Evolutionary conservation across 805 yeast genomes (phyloP).

Genomic region (Spathaspora girioi): DNA sequence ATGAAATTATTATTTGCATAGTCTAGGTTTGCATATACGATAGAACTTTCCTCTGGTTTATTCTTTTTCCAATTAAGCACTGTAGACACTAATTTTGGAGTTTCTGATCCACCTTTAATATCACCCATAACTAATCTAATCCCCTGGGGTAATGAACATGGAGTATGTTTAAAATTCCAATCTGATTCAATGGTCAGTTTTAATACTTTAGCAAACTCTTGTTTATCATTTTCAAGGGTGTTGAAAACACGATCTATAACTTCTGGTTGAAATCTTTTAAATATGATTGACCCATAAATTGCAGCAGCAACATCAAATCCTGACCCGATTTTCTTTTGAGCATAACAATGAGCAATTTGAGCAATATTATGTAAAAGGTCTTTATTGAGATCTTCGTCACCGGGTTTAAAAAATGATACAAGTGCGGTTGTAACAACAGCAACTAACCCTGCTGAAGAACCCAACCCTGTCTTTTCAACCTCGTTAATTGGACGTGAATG

Average conservation of each 20-base stretch:
- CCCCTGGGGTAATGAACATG: constrained; percentile 64
- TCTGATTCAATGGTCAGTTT: constrained; percentile 36
- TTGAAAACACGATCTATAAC: constrained; percentile 34
- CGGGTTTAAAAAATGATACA: constrained; percentile 40
- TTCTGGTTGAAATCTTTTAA: constrained; percentile 67
- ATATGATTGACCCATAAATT: constrained; percentile 81
- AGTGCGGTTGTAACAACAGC: constrained; percentile 74
- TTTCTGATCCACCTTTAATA: constrained; percentile 86
- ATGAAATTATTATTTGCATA: constrained; percentile 58
- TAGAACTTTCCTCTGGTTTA: constrained; percentile 46
- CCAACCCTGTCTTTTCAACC: constrained; percentile 92
- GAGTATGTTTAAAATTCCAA: constrained; percentile 61
- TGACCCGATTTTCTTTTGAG: constrained; percentile 93
- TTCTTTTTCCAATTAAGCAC: constrained; percentile 67
- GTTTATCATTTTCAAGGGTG: constrained; percentile 15
- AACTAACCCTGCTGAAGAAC: constrained; percentile 93
- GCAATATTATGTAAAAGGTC: constrained; percentile 72
- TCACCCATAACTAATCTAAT: constrained; percentile 87
- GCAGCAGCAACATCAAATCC: constrained; percentile 98
- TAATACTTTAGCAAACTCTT: constrained; percentile 16
- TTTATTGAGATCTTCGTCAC: constrained; percentile 4
- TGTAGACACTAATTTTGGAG: constrained; percentile 81
- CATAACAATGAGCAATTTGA: constrained; percentile 87
- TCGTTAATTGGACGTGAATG: constrained; percentile 59
- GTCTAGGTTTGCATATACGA: constrained; percentile 55